phyloP scores from a whole-genome alignment of 495 filamentous ascomycete genomes.

The Durotheca rogersii region DNA sequence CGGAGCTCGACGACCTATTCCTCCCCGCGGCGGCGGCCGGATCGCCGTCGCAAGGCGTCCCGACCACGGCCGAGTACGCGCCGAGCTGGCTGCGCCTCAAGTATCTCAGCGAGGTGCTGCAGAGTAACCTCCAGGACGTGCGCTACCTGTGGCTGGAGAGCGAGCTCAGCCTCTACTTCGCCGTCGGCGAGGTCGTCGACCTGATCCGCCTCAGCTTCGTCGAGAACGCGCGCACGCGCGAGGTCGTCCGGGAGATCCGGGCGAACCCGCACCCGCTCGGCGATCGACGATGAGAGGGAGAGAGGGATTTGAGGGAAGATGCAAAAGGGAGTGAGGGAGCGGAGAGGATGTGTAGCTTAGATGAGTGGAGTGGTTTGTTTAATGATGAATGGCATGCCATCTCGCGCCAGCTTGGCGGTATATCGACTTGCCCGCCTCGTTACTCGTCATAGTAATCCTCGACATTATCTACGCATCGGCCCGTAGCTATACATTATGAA shows the following conservation, averaged over 20 bases:
- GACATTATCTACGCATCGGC: no score
- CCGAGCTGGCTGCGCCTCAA: conserved; percentile 85
- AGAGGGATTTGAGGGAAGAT: no score
- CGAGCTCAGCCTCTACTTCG: conserved; percentile 80
- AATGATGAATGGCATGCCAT: no score
- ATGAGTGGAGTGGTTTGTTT: no score
- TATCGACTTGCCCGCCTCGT: no score
- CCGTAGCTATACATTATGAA: no score
- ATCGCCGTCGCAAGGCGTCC: conserved; percentile 47
- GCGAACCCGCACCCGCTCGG: conserved; percentile 42
- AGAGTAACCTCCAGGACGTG: conserved; percentile 87
- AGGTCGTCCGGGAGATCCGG: conserved; percentile 77
- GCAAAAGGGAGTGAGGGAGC: no score
- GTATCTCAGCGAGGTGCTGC: conserved; percentile 83
- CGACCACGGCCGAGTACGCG: conserved; percentile 76
- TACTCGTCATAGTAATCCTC: no score
- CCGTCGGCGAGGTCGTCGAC: conserved; percentile 80
- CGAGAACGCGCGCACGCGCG: conserved; percentile 74
- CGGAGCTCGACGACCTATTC: conserved; percentile 73
- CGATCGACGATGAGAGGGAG: conserved; percentile 6
- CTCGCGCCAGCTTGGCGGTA: no score
- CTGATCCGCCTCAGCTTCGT: conserved; percentile 88
- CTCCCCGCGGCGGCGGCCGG: conserved; percentile 47
- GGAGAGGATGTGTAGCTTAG: no score
- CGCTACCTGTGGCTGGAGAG: conserved; percentile 85